Conservation (phyloP, 208 protist genomes). For the Porcisia deanei region DNA sequence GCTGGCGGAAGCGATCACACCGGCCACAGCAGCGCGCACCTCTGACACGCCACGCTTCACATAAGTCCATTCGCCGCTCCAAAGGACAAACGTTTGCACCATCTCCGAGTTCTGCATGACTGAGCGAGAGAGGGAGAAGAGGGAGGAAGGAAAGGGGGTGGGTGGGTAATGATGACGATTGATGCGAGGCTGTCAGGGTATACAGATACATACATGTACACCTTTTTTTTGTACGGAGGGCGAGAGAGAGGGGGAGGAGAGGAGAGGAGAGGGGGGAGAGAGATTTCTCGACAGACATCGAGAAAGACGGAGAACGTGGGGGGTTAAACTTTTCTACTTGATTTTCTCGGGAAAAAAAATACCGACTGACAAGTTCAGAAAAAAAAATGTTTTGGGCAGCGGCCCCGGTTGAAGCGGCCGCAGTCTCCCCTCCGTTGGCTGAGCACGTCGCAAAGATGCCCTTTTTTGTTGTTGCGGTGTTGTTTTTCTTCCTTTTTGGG, state of each 20-base stretch:
- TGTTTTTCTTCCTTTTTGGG: conserved; percentile 5
- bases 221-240: neutral
- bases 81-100: conserved; percentile 42
- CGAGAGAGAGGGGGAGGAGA: neutral
- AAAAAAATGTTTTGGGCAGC: too few species aligned
- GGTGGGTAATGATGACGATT: neutral
- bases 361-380: too few species aligned
- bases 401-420: too few species aligned
- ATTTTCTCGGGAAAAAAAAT: too few species aligned
- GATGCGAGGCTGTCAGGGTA: neutral
- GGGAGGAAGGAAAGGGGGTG: neutral
- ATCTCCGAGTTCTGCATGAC: conserved; percentile 9
- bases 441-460: too few species aligned
- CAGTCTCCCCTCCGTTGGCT: too few species aligned
- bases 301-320: conserved; percentile 4
- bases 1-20: conserved; percentile 16
- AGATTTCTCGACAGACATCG: neutral
- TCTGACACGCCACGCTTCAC: conserved; percentile 56
- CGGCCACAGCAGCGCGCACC: conserved; percentile 36
- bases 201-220: too few species aligned
- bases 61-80: conserved; percentile 82
- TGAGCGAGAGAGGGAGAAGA: neutral
- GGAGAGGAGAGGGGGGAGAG: neutral
- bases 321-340: neutral
- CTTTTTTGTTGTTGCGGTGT: neutral